Conservation (phyloP, 805 yeast species). For the Spathaspora passalidarum region DNA sequence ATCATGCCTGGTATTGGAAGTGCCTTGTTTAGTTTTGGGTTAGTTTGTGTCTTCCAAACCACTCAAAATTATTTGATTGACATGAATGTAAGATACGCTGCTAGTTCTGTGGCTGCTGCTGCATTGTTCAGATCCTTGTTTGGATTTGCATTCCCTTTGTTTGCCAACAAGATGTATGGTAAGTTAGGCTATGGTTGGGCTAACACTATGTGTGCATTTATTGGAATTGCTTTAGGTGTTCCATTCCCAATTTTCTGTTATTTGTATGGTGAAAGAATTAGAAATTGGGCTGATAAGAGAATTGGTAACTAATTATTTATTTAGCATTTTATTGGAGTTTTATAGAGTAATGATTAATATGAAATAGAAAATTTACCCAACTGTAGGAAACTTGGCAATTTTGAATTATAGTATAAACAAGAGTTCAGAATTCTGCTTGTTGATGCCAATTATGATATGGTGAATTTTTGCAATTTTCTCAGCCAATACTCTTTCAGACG, state of each 20-base stretch:
- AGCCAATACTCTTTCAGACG: neutral
- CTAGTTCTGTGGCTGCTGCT: slow-evolving; percentile 40
- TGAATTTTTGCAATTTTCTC: slow-evolving; percentile 1
- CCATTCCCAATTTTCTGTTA: slow-evolving; percentile 38
- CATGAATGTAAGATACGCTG: slow-evolving; percentile 35
- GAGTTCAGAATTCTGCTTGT: no score
- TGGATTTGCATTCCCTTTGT: slow-evolving; percentile 38
- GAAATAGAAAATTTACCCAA: no score
- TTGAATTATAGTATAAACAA: no score
- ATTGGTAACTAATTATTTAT: slow-evolving; percentile 13
- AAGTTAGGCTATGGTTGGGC: slow-evolving; percentile 39
- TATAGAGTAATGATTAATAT: neutral
- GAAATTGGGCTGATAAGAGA: slow-evolving; percentile 31
- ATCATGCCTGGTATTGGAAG: slow-evolving; percentile 36
- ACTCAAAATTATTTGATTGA: slow-evolving; percentile 38
- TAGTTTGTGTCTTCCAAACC: slow-evolving; percentile 36
- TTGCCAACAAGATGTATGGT: slow-evolving; percentile 35
- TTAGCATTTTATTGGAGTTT: neutral
- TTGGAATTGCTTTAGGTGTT: slow-evolving; percentile 31
- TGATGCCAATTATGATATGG: no score
- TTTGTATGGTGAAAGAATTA: slow-evolving; percentile 32
- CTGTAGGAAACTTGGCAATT: no score
- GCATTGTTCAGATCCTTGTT: slow-evolving; percentile 38
- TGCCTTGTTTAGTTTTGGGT: slow-evolving; percentile 34
- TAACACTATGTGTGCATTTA: slow-evolving; percentile 35